These are phyloP conservation scores for Cladosporium halotolerans DNA, from an alignment of 2,329 filamentous ascomycete species.

Conservation along the genomic window DNA sequence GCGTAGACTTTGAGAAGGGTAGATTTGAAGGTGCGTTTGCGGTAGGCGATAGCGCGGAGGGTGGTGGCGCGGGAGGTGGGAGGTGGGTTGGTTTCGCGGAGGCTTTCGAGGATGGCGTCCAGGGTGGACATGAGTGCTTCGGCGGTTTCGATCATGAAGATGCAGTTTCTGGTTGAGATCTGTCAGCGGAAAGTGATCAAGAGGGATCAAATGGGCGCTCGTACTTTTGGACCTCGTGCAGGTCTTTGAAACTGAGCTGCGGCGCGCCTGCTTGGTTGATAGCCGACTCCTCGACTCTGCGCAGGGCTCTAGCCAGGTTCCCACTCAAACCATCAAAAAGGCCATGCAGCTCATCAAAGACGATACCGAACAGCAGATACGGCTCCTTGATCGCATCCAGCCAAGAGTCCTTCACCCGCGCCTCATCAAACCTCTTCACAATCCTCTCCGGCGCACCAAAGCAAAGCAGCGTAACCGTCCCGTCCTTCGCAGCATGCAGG, in stretches of 20 bases:
- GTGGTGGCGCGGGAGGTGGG: neutral
- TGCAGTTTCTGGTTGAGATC: neutral
- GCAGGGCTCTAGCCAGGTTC: neutral
- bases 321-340: neutral
- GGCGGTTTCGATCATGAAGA: constrained; percentile 2
- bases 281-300: neutral
- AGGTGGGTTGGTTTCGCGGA: neutral
- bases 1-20: neutral
- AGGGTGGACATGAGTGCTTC: constrained; percentile 1
- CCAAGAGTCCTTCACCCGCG: neutral
- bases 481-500: neutral
- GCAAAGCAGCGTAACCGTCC: neutral
- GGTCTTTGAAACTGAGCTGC: neutral
- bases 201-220: neutral
- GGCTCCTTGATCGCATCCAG: neutral
- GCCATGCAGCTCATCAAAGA: constrained; percentile 4
- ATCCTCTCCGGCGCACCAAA: neutral
- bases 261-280: neutral
- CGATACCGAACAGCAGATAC: neutral
- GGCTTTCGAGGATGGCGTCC: neutral
- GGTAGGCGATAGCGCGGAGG: neutral
- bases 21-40: constrained; percentile 8
- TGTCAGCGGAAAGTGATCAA: neutral
- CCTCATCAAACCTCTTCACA: neutral
- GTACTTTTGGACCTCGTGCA: constrained; percentile 4